phyloP scores from a whole-genome alignment of 2,329 filamentous ascomycete species.

The Pezicula radicicola region DNA sequence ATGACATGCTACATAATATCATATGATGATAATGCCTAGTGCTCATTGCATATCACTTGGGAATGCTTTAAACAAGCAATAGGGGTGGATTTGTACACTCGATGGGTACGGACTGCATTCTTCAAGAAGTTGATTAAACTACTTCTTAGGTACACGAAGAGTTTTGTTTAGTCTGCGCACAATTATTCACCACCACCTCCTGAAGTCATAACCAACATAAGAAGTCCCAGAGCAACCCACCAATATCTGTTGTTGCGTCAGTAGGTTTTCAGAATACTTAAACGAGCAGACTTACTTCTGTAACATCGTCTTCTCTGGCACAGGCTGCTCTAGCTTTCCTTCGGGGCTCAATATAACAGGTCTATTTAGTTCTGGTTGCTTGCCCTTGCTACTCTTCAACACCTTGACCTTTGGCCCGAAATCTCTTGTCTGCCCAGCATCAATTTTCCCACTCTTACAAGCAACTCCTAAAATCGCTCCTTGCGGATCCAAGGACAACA shows the following conservation, averaged over 20 bases:
- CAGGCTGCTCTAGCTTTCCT: conserved; percentile 53
- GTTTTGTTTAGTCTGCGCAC: neutral
- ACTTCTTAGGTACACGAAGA: too few species aligned
- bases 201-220: conserved; percentile 52
- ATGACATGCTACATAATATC: neutral
- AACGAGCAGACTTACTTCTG: conserved; percentile 56
- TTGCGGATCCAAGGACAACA: conserved; percentile 46
- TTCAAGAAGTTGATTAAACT: too few species aligned
- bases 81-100: neutral
- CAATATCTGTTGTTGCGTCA: conserved; percentile 51
- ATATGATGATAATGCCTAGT: neutral
- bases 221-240: conserved; percentile 55
- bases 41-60: too few species aligned
- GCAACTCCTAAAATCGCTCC: conserved; percentile 48
- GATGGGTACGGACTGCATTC: too few species aligned
- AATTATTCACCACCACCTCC: conserved; percentile 49
- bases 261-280: neutral
- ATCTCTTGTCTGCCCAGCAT: conserved; percentile 62
- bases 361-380: conserved; percentile 58
- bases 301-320: conserved; percentile 60
- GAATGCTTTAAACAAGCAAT: neutral
- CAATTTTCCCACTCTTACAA: conserved; percentile 54
- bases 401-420: conserved; percentile 60
- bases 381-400: conserved; percentile 43
- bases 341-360: conserved; percentile 59